Evolutionary conservation across 495 filamentous ascomycete genomes (phyloP), one percentile per base, ranked within the genome.

Genomic region (Penicillium bialowiezense): DNA sequence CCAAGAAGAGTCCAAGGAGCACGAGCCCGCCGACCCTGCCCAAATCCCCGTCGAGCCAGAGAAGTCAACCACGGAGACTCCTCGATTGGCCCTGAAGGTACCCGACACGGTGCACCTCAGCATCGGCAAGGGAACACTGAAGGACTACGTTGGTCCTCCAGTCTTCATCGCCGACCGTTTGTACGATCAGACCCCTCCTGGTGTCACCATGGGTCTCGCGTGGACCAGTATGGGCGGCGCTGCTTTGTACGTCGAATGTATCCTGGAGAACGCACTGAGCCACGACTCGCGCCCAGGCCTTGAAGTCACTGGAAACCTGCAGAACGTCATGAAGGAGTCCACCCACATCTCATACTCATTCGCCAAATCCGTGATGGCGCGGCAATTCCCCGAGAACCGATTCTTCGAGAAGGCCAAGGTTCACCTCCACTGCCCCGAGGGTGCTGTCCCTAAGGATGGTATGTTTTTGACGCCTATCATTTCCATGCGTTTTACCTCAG

Each of bases 211-310:
- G 95, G 95, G 95, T 54, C 83, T 99, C 46, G 95, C 95, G 40
- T 97, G 91, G 92, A 97, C 95, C n/a, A 86, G 85, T 62, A 88
- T 99, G 83, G 95, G 95, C 59, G 95, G 95, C 57, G 88, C 93
- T 4, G 95, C 92, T 15, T 80, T 99, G 51, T 99, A 99, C 66
- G 88, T 97, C 50, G 95, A 99, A 71, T 95, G 90, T 9, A 97
- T 99, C 57, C 74, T 99, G 50, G 91, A 97, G 60, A 86, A 81
- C 47, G 78, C 86, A 7, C 79, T 97, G 51, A 82, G 74, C 8
- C 70, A 82, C 38, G 72, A 76, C 40, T 91, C 88, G 23, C 81
- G 83, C 10, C 86, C 93, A 2, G 83, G 87, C 14, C 71, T 99
- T 47, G 86, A 93, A 55, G 87, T 88, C 50, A 99, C 95, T 9